Evolutionary conservation across 2,329 filamentous ascomycete genomes (phyloP), one percentile per base, ranked within the genome.

Genomic region (Phyllosticta citribraziliensis): DNA sequence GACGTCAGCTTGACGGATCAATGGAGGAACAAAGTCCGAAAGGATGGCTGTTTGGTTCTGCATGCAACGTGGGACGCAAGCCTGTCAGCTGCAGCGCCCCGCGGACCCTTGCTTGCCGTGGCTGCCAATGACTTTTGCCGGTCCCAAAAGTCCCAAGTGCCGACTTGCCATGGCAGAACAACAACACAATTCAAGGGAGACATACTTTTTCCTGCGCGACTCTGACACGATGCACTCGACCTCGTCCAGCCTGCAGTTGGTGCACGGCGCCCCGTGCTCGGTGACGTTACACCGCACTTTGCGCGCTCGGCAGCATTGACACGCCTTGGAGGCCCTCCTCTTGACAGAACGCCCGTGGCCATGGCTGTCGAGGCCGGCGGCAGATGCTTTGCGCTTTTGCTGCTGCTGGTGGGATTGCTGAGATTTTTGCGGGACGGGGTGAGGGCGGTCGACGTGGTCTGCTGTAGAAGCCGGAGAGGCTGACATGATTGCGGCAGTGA

Each of bases 221-320:
- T 95, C 79, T 4, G 79, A 80, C 20, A 81, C 78, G 62, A 81
- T 79, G 75, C 88, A 91, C 72, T 89, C 86, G 62, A 91, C 87
- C 71, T 88, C 86, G 73, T 91, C 88, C 77, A 88, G 84, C 65
- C 89, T 82, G 76, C 91, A 95, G 74, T 96, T 96, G 61, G 89
- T 91, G 74, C 91, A 96, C 1, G 91, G 91, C 52, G 87, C 87
- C 56, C 88, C 88, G 73, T 85, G 84, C 74, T 96, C 91, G 63
- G 94, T 91, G 61, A 96, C 91, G 77, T 97, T 92, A 78, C 92
- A 97, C 62, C 92, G 85, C 52, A 97, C 92, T 74, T 97, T 97
- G 70, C 92, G 86, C 62, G 88, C 86, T 68, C 92, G 84, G 75
- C 92, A 96, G 68, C 88, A 91, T 64, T 91, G 89, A 73, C 92